phyloP scores from a whole-genome alignment of 2,329 filamentous ascomycete genomes.

The Fusarium sp. region DNA sequence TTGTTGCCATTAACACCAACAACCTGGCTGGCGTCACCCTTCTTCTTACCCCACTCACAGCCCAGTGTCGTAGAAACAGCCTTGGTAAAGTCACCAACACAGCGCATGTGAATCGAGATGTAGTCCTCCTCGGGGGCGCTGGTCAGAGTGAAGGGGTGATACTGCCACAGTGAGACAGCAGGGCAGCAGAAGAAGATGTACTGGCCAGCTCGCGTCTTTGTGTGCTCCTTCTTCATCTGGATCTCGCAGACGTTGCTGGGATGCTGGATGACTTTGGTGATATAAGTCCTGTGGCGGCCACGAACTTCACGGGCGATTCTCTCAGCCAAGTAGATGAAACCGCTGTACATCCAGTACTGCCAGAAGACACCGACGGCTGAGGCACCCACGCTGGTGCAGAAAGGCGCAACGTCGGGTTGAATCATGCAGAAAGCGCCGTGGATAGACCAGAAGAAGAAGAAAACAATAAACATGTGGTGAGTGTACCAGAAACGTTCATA shows the following conservation, averaged over 20 bases:
- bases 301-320: conserved; percentile 82
- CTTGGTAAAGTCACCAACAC: conserved; percentile 85
- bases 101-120: conserved; percentile 86
- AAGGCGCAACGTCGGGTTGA: conserved; percentile 83
- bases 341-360: conserved; percentile 91
- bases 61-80: conserved; percentile 77
- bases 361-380: conserved; percentile 82
- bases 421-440: conserved; percentile 94
- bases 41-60: conserved; percentile 74
- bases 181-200: conserved; percentile 93
- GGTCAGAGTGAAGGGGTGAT: conserved; percentile 88
- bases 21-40: conserved; percentile 69
- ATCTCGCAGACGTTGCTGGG: conserved; percentile 91
- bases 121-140: conserved; percentile 91
- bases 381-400: conserved; percentile 76
- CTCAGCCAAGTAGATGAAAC: conserved; percentile 84
- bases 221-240: conserved; percentile 91
- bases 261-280: conserved; percentile 91
- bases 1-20: conserved; percentile 73
- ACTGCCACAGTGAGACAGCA: conserved; percentile 88
- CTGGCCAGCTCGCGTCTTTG: conserved; percentile 83
- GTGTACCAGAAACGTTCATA: conserved; percentile 94
- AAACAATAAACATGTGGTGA: conserved; percentile 87
- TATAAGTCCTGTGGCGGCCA: conserved; percentile 84
- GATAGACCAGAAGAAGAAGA: conserved; percentile 92